Base-by-base conservation (phyloP, 2,329 filamentous ascomycete species). In the Metarhizium rileyi region DNA sequence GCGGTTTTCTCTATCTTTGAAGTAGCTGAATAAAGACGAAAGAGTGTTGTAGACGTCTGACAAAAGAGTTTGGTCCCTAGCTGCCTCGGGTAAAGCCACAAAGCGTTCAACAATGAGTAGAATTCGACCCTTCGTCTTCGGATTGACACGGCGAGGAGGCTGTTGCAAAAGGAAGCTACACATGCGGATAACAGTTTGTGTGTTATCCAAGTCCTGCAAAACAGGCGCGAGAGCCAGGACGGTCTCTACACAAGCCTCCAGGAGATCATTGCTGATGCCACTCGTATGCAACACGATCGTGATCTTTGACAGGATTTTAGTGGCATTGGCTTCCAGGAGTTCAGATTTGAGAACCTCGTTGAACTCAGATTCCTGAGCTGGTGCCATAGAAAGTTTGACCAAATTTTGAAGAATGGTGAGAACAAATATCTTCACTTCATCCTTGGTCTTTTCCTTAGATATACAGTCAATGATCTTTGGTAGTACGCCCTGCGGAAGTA, bases 1-100 rank as follows among this genome's bases (percentile, higher is more conserved):
- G 49, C 93, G 79, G 61, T 89, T 94, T 41, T 80, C 71, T 41
- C 83, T 78, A 64, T 97, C 90, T 58, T 83, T 87, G 71, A 97
- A 91, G 63, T 90, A 95, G 49, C 88, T 87, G 62, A 95, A 97
- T 30, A 97, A 76, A 0, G 87, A 83, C 4, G 87, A 84, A 9
- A 93, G 69, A 0, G 87, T 87, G 43, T 80, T 73, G 62, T 86
- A 95, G 1, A 94, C 79, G 33, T 78, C 75, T 42, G 76, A 69
- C 45, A 80, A 80, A 16, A 91, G 68, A 10, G 46, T 44, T 23
- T 76, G 56, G 30, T 68, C 62, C 47, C 66, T 60, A 14, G 56
- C 56, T 2, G 63, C 73, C 5, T 67, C 59, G 45, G 86, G 75
- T 2, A 86, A 70, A 8, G 82, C 80, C 42, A 95, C 76, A 55